These are phyloP conservation scores for Fusarium mexicanum DNA, from an alignment of 2,329 filamentous ascomycete genomes.

Conservation along the genomic window DNA sequence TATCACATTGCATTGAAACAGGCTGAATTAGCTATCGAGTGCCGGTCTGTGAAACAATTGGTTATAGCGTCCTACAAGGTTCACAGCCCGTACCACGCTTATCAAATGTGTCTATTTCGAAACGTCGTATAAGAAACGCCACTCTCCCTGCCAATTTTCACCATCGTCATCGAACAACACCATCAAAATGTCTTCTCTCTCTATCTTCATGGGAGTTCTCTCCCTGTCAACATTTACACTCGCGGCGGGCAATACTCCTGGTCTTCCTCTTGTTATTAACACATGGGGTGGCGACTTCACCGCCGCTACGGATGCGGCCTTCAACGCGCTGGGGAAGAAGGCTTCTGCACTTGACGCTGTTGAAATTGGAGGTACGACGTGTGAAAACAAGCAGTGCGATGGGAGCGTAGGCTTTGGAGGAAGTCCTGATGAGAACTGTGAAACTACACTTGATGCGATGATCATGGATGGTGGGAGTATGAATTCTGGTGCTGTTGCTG, in stretches of 20 bases:
- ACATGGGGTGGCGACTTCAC: slow-evolving; percentile 65
- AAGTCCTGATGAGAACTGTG: slow-evolving; percentile 64
- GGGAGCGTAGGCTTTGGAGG: slow-evolving; percentile 65
- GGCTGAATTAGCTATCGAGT: neutral
- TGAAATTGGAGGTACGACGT: slow-evolving; percentile 60
- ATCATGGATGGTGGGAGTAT: slow-evolving; percentile 66
- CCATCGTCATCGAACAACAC: neutral
- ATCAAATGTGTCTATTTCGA: slow-evolving; percentile 8
- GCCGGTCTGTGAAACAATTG: neutral
- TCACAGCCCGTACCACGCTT: slow-evolving; percentile 13
- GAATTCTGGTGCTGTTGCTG: slow-evolving; percentile 63
- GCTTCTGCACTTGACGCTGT: slow-evolving; percentile 61
- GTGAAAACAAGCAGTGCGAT: slow-evolving; percentile 63
- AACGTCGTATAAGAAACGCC: slow-evolving; percentile 25
- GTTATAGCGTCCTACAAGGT: slow-evolving; percentile 19
- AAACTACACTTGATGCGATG: slow-evolving; percentile 68
- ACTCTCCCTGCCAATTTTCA: slow-evolving; percentile 6
- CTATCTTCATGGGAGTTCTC: slow-evolving; percentile 15
- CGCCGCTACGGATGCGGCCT: slow-evolving; percentile 62
- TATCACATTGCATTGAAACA: slow-evolving; percentile 9
- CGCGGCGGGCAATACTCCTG: slow-evolving; percentile 46
- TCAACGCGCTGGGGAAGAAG: slow-evolving; percentile 47
- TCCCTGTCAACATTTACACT: slow-evolving; percentile 11
- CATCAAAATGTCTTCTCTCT: slow-evolving; percentile 9
- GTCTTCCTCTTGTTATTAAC: slow-evolving; percentile 62